Evolutionary conservation across 2,329 filamentous ascomycete genomes (phyloP), one percentile per base, ranked within the genome.

Genomic region (Scopulariopsis brevicaulis): DNA sequence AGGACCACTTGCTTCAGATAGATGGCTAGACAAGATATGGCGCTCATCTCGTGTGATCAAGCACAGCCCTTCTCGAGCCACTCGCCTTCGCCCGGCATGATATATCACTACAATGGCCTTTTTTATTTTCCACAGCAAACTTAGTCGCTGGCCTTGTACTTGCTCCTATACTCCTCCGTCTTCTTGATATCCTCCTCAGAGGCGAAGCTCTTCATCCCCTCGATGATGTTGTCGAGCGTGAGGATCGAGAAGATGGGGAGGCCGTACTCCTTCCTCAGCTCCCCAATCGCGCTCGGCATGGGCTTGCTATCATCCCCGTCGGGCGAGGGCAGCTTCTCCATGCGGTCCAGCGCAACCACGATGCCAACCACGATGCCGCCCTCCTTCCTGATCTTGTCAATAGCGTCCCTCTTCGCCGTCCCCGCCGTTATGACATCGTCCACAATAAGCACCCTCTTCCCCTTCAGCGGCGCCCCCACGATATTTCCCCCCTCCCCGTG

Each of bases 401-500:
- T 91, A 15, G 93, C 90, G 71, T 97, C 92, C 59, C 91, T 81
- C 75, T 96, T 92, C 48, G 94, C 94, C 1, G 92, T 97, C 32
- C 94, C 94, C 0, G 91, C 93, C 1, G 92, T 96, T 67, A 97
- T 93, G 59, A 99, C 93, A 73, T 97, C 94, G 76, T 99, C 94
- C 48, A 99, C 86, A 64, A 99, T 89, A 37, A 99, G 79, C 18
- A 96, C 84, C 60, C 81, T 83, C 80, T 94, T 92, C 57, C 89
- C 92, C 73, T 88, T 87, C 56, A 97, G 77, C 7, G 86, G 81
- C 34, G 90, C 89, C 12, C 94, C 94, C 15, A 97, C 92, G 66
- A 97, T 96, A 69, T 83, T 88, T 52, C 94, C 93, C 37, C 93
- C 93, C 74, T 99, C 94, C 52, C 94, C 93, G 71, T 97, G 93